A percentile compares a stretch with the other conserved stretches of the same genome.
Conservation (phyloP, 2,329 filamentous ascomycete species). For the Neofusicoccum kwambonambiense region DNA sequence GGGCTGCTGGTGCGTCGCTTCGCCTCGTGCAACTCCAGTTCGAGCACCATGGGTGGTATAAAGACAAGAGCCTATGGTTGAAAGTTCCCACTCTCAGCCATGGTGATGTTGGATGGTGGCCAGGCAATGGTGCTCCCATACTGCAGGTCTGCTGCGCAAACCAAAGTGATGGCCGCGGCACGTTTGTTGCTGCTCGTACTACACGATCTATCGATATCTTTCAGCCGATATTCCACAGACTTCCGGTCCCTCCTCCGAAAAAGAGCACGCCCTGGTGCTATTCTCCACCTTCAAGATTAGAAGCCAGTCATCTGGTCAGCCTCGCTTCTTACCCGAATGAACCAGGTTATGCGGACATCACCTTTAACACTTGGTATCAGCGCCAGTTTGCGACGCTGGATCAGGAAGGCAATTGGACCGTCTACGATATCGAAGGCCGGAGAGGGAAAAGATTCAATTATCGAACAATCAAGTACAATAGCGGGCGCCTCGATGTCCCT, state of each 20-base stretch:
- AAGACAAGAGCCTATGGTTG: conserved; percentile 48
- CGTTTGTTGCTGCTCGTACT: conserved; percentile 54
- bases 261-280: conserved; percentile 19
- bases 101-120: conserved; percentile 56
- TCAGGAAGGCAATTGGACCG: conserved; percentile 62
- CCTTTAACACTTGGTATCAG: conserved; percentile 62
- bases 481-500: conserved; percentile 17
- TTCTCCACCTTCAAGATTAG: conserved; percentile 51
- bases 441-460: background rate
- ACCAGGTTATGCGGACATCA: conserved; percentile 59
- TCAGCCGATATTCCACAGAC: conserved; percentile 30
- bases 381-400: conserved; percentile 68
- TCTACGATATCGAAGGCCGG: conserved; percentile 51
- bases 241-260: conserved; percentile 19
- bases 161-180: conserved; percentile 40
- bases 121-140: conserved; percentile 52
- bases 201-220: conserved; percentile 37
- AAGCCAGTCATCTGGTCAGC: conserved; percentile 55
- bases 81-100: conserved; percentile 44
- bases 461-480: conserved; percentile 13
- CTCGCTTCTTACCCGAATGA: conserved; percentile 55
- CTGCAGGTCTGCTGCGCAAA: conserved; percentile 54
- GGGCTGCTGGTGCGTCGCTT: conserved; percentile 55
- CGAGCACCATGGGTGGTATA: conserved; percentile 57
- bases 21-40: conserved; percentile 53